phyloP scores from a whole-genome alignment of 441 rosid species.

The Gossypium lobatum region DNA sequence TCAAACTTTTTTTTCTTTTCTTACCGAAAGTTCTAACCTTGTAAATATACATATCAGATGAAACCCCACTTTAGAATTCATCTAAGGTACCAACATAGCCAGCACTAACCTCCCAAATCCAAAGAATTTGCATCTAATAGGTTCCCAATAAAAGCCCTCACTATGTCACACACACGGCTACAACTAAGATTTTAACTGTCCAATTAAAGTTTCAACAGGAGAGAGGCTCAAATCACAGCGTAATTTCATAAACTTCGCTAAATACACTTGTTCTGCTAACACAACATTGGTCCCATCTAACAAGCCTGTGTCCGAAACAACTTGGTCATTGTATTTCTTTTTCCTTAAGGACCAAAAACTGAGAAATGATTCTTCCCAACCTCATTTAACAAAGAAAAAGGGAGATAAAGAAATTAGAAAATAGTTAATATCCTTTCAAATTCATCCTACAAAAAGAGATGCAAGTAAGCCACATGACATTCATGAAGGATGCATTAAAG shows the following conservation, averaged over 20 bases:
- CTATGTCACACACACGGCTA: not conserved
- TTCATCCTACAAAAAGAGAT: not conserved
- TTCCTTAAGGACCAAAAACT: not conserved
- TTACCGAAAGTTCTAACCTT: not conserved
- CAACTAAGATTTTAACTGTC: not conserved
- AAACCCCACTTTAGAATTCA: not conserved
- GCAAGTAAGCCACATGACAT: not conserved
- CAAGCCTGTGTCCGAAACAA: not conserved
- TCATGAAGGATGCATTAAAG: not conserved
- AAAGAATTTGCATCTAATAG: not conserved
- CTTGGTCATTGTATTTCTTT: not conserved
- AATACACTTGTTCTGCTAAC: not conserved
- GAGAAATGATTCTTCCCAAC: not conserved
- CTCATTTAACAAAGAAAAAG: not conserved
- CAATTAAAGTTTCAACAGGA: not conserved
- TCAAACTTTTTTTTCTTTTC: not conserved
- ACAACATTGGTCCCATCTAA: not conserved
- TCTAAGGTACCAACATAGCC: conserved; percentile 1
- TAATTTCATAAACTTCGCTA: not conserved
- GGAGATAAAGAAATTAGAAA: not conserved
- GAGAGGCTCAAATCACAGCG: not conserved
- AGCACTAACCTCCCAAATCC: not conserved
- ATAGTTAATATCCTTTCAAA: conserved; percentile 6
- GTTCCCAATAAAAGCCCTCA: not conserved
- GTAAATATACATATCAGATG: not conserved